Conservation (phyloP, 2,329 filamentous ascomycete genomes). For the Colletotrichum sojae region DNA sequence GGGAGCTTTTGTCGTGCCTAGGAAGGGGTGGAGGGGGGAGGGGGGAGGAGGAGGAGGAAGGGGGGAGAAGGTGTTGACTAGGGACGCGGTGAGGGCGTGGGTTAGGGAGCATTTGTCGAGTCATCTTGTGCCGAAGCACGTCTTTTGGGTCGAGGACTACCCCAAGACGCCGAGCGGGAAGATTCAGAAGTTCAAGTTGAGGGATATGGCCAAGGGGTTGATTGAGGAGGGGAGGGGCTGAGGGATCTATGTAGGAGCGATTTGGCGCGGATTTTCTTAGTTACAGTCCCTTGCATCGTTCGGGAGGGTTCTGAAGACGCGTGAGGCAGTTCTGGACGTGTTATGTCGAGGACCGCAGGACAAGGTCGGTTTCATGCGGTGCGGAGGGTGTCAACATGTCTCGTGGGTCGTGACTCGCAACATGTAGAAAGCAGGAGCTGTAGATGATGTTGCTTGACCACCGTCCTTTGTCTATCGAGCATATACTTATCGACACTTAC, state of each 20-base stretch:
- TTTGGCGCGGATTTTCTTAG: background rate
- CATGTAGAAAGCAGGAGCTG: too few species aligned
- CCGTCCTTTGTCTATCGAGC: too few species aligned
- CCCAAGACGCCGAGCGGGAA: conserved; percentile 98
- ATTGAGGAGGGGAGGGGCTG: conserved; percentile 38
- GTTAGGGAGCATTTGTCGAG: conserved; percentile 77
- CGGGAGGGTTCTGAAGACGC: too few species aligned
- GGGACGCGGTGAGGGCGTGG: conserved; percentile 77
- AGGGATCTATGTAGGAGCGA: background rate
- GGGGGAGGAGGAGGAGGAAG: conserved; percentile 47
- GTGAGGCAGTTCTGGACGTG: too few species aligned
- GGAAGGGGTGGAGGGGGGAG: conserved; percentile 42
- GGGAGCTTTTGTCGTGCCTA: conserved; percentile 80
- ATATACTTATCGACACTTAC: too few species aligned
- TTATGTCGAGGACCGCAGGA: too few species aligned
- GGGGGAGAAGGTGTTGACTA: conserved; percentile 57
- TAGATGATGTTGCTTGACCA: too few species aligned
- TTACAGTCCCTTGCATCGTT: too few species aligned
- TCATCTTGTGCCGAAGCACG: conserved; percentile 87
- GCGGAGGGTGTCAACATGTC: too few species aligned
- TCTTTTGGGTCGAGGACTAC: conserved; percentile 90
- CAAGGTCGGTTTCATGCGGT: too few species aligned
- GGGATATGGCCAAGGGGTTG: conserved; percentile 70
- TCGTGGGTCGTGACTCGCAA: too few species aligned
- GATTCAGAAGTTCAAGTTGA: conserved; percentile 93